phyloP scores from a whole-genome alignment of 2,329 filamentous ascomycete genomes.

The Venturiaceae sp. region DNA sequence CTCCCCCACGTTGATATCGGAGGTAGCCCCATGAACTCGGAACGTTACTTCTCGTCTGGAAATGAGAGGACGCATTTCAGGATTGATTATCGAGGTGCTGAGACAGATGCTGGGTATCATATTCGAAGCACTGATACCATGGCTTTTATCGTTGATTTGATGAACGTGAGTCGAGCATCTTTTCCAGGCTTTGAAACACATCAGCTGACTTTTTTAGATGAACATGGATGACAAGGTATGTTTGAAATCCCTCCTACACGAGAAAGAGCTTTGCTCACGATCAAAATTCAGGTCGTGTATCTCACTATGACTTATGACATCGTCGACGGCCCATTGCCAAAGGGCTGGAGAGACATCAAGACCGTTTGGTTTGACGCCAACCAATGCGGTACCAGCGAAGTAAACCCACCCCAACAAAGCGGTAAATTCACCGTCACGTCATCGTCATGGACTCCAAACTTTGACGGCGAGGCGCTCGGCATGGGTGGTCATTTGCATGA shows the following conservation, averaged over 20 bases:
- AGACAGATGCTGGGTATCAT: neutral
- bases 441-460: neutral
- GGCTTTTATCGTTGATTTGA: constrained; percentile 6
- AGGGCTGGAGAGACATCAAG: neutral
- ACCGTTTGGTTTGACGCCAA: constrained; percentile 4
- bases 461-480: constrained; percentile 5
- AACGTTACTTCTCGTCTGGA: constrained; percentile 4
- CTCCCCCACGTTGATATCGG: constrained; percentile 4
- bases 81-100: neutral
- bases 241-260: too few relatives aligned
- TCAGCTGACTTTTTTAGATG: too few relatives aligned
- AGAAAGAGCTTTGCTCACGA: too few relatives aligned
- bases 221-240: too few relatives aligned
- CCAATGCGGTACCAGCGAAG: constrained; percentile 4
- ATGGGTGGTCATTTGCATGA: constrained; percentile 4
- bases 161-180: constrained; percentile 5
- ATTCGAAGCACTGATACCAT: neutral
- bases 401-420: neutral
- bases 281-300: constrained; percentile 4
- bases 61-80: constrained; percentile 1
- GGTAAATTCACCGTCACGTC: neutral
- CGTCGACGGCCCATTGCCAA: neutral
- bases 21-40: neutral
- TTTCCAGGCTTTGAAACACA: too few relatives aligned
- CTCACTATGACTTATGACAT: constrained; percentile 6